Evolutionary conservation across 2,329 filamentous ascomycete species (phyloP).

Genomic region (Aquanectria penicillioides): DNA sequence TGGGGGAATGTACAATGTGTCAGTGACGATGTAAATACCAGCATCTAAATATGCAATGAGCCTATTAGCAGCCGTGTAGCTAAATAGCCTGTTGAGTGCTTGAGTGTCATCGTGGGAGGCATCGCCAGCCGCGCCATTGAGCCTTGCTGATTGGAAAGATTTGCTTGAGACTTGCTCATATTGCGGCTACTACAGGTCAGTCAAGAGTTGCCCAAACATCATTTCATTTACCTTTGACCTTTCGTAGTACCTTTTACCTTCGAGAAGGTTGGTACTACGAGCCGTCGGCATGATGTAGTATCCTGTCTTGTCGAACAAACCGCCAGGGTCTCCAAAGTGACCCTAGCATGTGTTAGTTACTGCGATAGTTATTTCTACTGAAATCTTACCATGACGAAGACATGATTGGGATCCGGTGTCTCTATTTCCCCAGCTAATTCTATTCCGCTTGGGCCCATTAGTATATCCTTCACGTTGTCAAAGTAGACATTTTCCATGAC

Average conservation of each 20-base stretch:
- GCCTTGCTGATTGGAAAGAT: conserved; percentile 75
- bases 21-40: conserved; percentile 68
- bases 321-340: conserved; percentile 35
- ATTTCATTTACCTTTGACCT: conserved; percentile 64
- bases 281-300: conserved; percentile 30
- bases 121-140: conserved; percentile 64
- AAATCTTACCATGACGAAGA: conserved; percentile 42
- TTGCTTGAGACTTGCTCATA: conserved; percentile 69
- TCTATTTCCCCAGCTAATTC: conserved; percentile 29
- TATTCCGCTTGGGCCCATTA: conserved; percentile 31
- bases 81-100: conserved; percentile 66
- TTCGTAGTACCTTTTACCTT: conserved; percentile 69
- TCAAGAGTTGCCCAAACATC: background rate
- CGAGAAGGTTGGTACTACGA: conserved; percentile 57
- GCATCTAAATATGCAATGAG: conserved; percentile 70
- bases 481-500: conserved; percentile 60
- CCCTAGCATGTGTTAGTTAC: conserved; percentile 34
- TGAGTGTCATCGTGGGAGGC: conserved; percentile 79
- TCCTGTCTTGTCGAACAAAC: conserved; percentile 35
- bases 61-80: conserved; percentile 60
- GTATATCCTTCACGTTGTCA: conserved; percentile 44
- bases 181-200: conserved; percentile 61
- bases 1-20: conserved; percentile 61
- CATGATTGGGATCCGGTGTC: conserved; percentile 13
- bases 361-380: background rate